Evolutionary conservation across 2,329 filamentous ascomycete genomes (phyloP).

Genomic region (Xylaria sp.): DNA sequence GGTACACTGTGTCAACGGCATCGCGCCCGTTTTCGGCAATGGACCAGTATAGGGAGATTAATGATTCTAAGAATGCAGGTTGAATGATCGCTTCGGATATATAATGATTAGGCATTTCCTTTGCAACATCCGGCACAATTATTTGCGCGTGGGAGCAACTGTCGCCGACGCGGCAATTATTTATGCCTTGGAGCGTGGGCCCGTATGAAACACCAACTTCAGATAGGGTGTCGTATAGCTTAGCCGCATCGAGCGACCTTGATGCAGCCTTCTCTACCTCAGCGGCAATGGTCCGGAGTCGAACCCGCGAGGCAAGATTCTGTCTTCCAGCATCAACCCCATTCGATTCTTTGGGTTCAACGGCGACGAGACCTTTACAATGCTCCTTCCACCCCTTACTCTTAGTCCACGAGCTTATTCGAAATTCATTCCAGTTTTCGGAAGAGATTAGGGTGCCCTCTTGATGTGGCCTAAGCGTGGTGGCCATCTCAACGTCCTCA

Average conservation of each 20-base stretch:
- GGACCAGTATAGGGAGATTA: constrained; percentile 57
- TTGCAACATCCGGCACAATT: constrained; percentile 51
- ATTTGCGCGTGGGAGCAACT: constrained; percentile 52
- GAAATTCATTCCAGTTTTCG: constrained; percentile 66
- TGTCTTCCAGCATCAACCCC: constrained; percentile 55
- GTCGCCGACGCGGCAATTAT: constrained; percentile 56
- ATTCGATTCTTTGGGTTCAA: constrained; percentile 53
- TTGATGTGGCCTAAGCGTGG: constrained; percentile 56
- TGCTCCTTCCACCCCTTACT: constrained; percentile 68
- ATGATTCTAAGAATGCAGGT: constrained; percentile 54
- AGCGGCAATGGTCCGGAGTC: constrained; percentile 48
- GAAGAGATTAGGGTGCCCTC: constrained; percentile 57
- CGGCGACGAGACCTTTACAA: constrained; percentile 63
- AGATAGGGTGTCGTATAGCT: constrained; percentile 60
- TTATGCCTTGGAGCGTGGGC: constrained; percentile 62
- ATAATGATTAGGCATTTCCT: constrained; percentile 54
- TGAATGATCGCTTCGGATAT: constrained; percentile 52
- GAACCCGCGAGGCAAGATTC: constrained; percentile 45
- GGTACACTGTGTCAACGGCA: constrained; percentile 53
- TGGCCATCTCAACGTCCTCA: constrained; percentile 62
- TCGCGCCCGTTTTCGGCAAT: constrained; percentile 49
- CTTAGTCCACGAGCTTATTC: constrained; percentile 64
- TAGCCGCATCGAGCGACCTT: constrained; percentile 47
- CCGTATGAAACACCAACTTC: constrained; percentile 63
- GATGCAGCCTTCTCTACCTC: constrained; percentile 48